Evolutionary conservation across 2,329 filamentous ascomycete genomes (phyloP), one percentile per base, ranked within the genome.

Genomic region (Drechmeria coniospora): DNA sequence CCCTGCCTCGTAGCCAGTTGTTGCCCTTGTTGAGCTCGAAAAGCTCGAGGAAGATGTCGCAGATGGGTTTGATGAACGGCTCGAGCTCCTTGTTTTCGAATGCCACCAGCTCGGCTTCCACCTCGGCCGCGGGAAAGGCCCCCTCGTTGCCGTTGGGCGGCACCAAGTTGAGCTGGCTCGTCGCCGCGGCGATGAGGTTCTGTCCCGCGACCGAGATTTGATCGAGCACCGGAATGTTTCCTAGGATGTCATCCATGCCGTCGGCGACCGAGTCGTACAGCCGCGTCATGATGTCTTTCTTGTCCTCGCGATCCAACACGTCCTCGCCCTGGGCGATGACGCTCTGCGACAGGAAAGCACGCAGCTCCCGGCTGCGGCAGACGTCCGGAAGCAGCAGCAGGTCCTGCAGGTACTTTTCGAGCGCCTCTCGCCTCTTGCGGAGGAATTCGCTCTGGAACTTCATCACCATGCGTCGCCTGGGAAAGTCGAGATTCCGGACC

Each of bases 31-130:
- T 92, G 21, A 98, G 67, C 46, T 93, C 86, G 46, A 98, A 98
- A 0, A 84, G 72, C 49, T 98, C 90, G 11, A 98, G 68, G 54
- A 98, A 98, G 34, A 98, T 76, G 51, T 98, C 90, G 53, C 86
- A 94, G 35, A 98, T 94, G 4, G 90, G 92, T 49, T 94, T 98
- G 43, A 98, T 90, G 45, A 98, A 95, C 1, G 90, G 90, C 46
- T 92, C 84, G 2, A 84, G 63, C 42, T 93, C 83, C 43, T 75
- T 77, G 46, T 81, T 77, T 53, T 95, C 87, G 44, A 92, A 95
- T 0, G 87, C 87, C 32, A 86, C 81, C 26, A 98, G 61, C 52
- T 95, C 90, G 0, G 87, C 87, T 53, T 95, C 86, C 0, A 86
- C 90, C 56, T 95, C 90, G 2, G 74, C 69, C 2, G 69, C 62